These are phyloP conservation scores for Colletotrichum orbiculare DNA, from an alignment of 2,329 filamentous ascomycete genomes.

Conservation along the genomic window DNA sequence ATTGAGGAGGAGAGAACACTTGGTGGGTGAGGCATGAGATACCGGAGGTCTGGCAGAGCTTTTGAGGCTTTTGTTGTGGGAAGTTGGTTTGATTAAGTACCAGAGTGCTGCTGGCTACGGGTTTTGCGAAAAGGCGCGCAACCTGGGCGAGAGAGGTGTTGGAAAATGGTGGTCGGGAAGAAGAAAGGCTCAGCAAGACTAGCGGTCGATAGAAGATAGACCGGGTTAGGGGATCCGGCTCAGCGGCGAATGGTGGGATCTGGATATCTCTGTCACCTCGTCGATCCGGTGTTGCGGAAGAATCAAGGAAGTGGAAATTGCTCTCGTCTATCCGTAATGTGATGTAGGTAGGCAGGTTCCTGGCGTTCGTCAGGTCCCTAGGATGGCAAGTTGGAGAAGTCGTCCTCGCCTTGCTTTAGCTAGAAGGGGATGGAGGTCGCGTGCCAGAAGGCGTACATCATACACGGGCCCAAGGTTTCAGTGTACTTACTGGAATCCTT, in stretches of 20 bases:
- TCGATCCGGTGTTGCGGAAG: neutral
- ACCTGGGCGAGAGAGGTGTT: neutral
- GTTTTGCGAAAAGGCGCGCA: neutral
- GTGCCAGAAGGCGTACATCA: slow-evolving; percentile 8
- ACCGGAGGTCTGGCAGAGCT: neutral
- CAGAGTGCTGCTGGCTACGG: neutral
- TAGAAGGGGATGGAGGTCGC: slow-evolving; percentile 21
- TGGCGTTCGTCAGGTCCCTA: neutral
- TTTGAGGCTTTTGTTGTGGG: neutral
- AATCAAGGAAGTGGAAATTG: no score
- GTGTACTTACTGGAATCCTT: no score
- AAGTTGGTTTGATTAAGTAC: neutral
- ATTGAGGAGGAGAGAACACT: slow-evolving; percentile 14
- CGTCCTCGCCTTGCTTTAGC: neutral
- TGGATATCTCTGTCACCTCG: neutral
- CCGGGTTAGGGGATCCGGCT: neutral
- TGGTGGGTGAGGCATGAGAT: slow-evolving; percentile 6
- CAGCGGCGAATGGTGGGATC: no score
- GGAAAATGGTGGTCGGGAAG: slow-evolving; percentile 3
- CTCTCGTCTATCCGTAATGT: no score
- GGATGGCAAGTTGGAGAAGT: no score
- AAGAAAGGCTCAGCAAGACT: slow-evolving; percentile 11
- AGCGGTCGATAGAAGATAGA: slow-evolving; percentile 4
- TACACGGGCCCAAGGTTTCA: slow-evolving; percentile 3
- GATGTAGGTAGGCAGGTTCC: no score